Base-by-base conservation (phyloP, 2,329 filamentous ascomycete species). In the Fusarium veterinarium region DNA sequence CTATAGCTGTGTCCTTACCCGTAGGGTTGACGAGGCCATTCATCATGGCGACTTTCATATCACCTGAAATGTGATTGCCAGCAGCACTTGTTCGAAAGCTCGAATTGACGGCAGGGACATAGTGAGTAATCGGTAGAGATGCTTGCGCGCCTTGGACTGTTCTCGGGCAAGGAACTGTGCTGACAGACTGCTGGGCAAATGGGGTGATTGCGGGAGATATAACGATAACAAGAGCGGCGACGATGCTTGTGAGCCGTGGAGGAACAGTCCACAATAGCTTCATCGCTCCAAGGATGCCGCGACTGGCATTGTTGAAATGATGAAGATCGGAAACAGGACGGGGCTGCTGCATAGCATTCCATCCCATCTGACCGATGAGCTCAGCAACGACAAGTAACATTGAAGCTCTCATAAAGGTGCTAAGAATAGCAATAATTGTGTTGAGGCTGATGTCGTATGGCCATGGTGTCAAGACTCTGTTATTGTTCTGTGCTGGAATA, bases 371-470 rank as follows among this genome's bases (percentile, higher is more conserved):
- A 0, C 63, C 48, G 3, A 65, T 23, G 6, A 65, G 40, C 3
- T 65, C 63, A 33, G 63, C 63, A 12, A 65, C 25, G 6, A 65
- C 63, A 3, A 65, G 25, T 4, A 65, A 19, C 63, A 65, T 64
- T 1, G 63, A 23, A 2, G 63, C 63, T 37, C 63, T 11, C 63
- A 65, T 65, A 3, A 65, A 65, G 0, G 63, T 65, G 60, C 63
- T 65, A 3, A 65, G 48, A 2, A 65, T 65, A 8, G 63, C 60
- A 6, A 65, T 42, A 1, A 58, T 42, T 17, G 63, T 65, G 31
- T 65, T 65, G 12, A 65, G 60, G 2, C 30, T 65, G n/a, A 65
- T 65, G 4, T 65, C 60, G 42, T 65, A 65, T 2, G 60, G 63
- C 63, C 60, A 65, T 48, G n/a, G 30, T 4, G n/a, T 31, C 19